Evolutionary conservation across 805 yeast species (phyloP), one percentile per base, ranked within the genome.

Genomic region (Candida orba): DNA sequence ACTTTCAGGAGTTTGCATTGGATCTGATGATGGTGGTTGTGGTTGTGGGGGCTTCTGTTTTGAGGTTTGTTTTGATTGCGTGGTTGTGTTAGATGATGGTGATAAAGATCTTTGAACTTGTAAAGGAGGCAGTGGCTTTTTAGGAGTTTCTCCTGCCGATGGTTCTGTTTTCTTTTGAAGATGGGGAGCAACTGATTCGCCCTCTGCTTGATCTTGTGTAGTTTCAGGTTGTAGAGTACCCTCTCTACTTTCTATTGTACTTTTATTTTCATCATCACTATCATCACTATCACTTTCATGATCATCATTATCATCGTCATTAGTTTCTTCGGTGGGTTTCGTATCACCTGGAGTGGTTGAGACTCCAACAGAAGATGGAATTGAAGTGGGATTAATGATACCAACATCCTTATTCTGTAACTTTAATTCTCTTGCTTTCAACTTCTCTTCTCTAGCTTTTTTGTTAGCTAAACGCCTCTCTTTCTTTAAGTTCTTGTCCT

Each of bases 1-100:
- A 54, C 84, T 83, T 40, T 79, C 84, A 2, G 78, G 76, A 5
- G 83, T 68, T 49, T 71, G 75, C 69, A 73, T 71, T 38, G 69
- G 63, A 39, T 61, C 64, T 22, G 67, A 46, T 54, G 66, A 52
- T 18, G 45, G 54, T 40, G 39, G 30, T 12, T 23, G 39, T 13
- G 34, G 39, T 37, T 37, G 29, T 36, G 9, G 37, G 17, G 14
- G 30, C n/a, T 13, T 22, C 6, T 18, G 4, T 2, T 29, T 4
- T 12, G 31, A 29, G 25, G 12, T 34, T 18, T 39, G 22, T 4
- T 34, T 12, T 7, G 27, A 10, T 22, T 20, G n/a, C 25, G 38
- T 10, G 17, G 23, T 13, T 4, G 22, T 14, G 4, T 23, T 12
- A 6, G 44, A 36, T 29, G 44, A 32, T 30, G 46, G 39, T 31